Evolutionary conservation across 148 eudicot species (phyloP).

Genomic region (Talinum fruticosum): DNA sequence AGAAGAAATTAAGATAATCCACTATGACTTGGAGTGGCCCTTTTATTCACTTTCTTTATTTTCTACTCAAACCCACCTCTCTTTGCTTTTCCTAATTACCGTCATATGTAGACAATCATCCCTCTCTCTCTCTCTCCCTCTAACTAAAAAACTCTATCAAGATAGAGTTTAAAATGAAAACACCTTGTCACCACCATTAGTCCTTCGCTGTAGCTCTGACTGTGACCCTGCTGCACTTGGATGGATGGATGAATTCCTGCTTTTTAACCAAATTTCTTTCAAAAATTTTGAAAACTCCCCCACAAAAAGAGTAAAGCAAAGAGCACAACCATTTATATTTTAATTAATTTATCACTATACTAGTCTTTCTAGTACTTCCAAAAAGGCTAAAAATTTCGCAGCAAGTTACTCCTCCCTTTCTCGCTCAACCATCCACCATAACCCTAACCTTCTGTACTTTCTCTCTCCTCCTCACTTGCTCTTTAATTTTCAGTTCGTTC

Average conservation of each 20-base stretch:
- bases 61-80: slow-evolving; percentile 17
- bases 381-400: slow-evolving; percentile 22
- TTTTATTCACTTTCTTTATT: slow-evolving; percentile 13
- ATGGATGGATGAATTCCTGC: neutral
- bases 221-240: slow-evolving; percentile 19
- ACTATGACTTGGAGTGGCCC: neutral
- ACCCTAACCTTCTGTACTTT: slow-evolving; percentile 21
- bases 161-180: neutral
- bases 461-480: slow-evolving; percentile 23
- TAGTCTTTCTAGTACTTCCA: slow-evolving; percentile 15
- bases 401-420: slow-evolving; percentile 27
- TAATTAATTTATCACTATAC: neutral
- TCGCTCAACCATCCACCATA: slow-evolving; percentile 35
- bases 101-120: slow-evolving; percentile 7
- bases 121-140: slow-evolving; percentile 16
- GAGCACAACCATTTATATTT: slow-evolving; percentile 18
- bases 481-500: neutral
- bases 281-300: slow-evolving; percentile 6
- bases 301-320: slow-evolving; percentile 19
- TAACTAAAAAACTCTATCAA: neutral
- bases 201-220: slow-evolving; percentile 1
- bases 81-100: slow-evolving; percentile 9
- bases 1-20: slow-evolving; percentile 9
- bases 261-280: neutral
- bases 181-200: slow-evolving; percentile 1